Base-by-base conservation (phyloP, 1,139 yeast genomes). In the Hemisphaericaspora lyxosophila region DNA sequence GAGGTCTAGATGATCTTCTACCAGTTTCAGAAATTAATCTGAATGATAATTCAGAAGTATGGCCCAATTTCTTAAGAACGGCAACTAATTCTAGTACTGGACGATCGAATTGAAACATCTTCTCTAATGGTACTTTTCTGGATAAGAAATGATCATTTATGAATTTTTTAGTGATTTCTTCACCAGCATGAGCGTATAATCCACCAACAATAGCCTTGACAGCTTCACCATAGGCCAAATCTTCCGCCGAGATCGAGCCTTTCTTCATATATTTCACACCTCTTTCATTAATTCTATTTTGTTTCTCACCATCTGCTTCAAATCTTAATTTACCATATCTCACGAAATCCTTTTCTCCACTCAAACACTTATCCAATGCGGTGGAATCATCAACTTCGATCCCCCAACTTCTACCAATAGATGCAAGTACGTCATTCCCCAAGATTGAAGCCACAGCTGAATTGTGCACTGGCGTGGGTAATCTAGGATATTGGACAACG, bases 1-100 rank as follows among this genome's bases (percentile, higher is more conserved):
- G 83, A 18, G 98, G 96, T 40, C 87, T 80, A 42, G 80, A 78
- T 4, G 96, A 80, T 53, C 73, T 70, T 62, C 98, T 78, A 59
- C 99, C 99, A 20, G 96, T 85, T 64, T 92, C 99, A 22, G 96
- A 92, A 44, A 92, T 69, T 43, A 94, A 75, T 58, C 95, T 81
- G 28, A 90, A 58, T 46, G 67, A 81, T 5, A 85, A 73, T 17
- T 97, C 97, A 23, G 78, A 75, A 39, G 76, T 75, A 47, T 90
- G 70, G n/a, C 79, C 78, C 55, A 90, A 85, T 49, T 92, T 80
- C 44, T 80, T 82, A 55, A 96, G 82, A 38, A 94, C 68, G 45
- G 81, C 76, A 2, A 89, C 78, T 45, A 92, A 73, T 58, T 90
- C 95, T 58, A 94, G 76, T 15, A 94, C 85, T 34, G 98, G 97